A percentile compares a stretch with the other conserved stretches of the same genome.
Conservation (phyloP, 2,329 filamentous ascomycete genomes). For the Sporothrix euskadiensis region DNA sequence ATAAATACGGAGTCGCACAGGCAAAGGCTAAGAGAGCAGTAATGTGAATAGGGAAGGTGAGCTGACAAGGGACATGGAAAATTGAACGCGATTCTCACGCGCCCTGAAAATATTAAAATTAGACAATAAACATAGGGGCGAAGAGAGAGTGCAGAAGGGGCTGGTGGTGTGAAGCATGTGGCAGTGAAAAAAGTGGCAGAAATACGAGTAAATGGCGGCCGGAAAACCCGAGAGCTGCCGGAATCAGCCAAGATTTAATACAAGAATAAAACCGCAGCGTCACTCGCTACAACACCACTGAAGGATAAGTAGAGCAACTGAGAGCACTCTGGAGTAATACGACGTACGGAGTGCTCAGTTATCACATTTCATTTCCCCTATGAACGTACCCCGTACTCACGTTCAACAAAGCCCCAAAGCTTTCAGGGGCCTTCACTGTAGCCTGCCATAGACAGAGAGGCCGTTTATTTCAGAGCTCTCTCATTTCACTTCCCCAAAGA, state of each 20-base stretch:
- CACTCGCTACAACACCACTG: background rate
- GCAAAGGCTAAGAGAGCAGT: background rate
- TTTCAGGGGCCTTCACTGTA: background rate
- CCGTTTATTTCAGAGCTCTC: background rate
- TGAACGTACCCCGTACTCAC: too few relatives aligned
- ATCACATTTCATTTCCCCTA: conserved; percentile 5
- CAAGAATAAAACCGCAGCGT: background rate
- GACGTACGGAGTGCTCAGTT: background rate
- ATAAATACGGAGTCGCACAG: background rate
- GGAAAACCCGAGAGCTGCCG: conserved; percentile 7
- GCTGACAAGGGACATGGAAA: background rate
- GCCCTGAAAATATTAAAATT: background rate
- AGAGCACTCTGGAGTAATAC: too few relatives aligned
- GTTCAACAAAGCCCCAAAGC: background rate
- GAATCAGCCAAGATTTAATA: background rate
- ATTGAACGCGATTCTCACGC: background rate
- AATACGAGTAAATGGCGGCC: background rate
- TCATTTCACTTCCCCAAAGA: background rate
- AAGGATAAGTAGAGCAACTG: background rate
- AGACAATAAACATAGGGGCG: background rate
- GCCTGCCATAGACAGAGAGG: background rate
- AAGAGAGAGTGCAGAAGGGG: too few relatives aligned
- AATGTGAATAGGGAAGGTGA: background rate
- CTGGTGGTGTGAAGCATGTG: conserved; percentile 9
- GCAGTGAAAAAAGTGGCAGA: background rate